phyloP scores from a whole-genome alignment of 768 basidiomycete genomes.

The Boletus insuetus region DNA sequence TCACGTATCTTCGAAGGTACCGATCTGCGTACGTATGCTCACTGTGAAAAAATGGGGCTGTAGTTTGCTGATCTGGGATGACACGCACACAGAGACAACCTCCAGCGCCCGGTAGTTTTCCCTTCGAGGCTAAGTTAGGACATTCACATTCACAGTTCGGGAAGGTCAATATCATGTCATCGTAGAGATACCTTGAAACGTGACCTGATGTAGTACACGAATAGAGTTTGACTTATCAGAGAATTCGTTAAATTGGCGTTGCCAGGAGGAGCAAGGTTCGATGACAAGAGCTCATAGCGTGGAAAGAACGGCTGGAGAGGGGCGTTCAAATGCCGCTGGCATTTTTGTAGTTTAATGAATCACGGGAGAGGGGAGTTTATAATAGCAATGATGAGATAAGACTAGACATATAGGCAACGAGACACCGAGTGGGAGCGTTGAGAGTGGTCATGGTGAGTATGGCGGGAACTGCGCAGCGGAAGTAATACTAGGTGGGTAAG shows the following conservation, averaged over 20 bases:
- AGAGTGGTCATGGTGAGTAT: slow-evolving; percentile 6
- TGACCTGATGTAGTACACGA: slow-evolving; percentile 18
- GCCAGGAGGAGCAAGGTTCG: slow-evolving; percentile 26
- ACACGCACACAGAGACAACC: slow-evolving; percentile 53
- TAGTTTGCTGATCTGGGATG: slow-evolving; percentile 9
- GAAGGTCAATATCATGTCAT: slow-evolving; percentile 26
- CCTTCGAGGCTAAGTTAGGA: slow-evolving; percentile 46
- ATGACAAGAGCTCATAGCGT: slow-evolving; percentile 14
- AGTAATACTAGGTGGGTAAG: slow-evolving; percentile 15
- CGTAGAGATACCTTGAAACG: slow-evolving; percentile 8
- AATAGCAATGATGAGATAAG: slow-evolving; percentile 28
- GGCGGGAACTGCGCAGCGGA: slow-evolving; percentile 13
- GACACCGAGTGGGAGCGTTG: slow-evolving; percentile 9
- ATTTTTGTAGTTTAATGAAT: slow-evolving; percentile 12
- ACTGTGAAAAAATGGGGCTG: background rate
- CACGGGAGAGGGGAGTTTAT: slow-evolving; percentile 25
- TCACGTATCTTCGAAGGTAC: slow-evolving; percentile 87
- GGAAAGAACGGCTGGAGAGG: slow-evolving; percentile 10
- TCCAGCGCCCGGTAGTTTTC: slow-evolving; percentile 63
- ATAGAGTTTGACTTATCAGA: slow-evolving; percentile 22
- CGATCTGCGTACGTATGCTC: slow-evolving; percentile 72
- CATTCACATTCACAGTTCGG: slow-evolving; percentile 29
- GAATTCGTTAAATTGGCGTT: slow-evolving; percentile 28
- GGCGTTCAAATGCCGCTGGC: slow-evolving; percentile 28
- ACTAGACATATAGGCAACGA: slow-evolving; percentile 16